A percentile compares a stretch with the other conserved stretches of the same genome.
These are phyloP conservation scores for Aschersonia sp. DNA, from an alignment of 2,329 filamentous ascomycete genomes.

Conservation along the genomic window DNA sequence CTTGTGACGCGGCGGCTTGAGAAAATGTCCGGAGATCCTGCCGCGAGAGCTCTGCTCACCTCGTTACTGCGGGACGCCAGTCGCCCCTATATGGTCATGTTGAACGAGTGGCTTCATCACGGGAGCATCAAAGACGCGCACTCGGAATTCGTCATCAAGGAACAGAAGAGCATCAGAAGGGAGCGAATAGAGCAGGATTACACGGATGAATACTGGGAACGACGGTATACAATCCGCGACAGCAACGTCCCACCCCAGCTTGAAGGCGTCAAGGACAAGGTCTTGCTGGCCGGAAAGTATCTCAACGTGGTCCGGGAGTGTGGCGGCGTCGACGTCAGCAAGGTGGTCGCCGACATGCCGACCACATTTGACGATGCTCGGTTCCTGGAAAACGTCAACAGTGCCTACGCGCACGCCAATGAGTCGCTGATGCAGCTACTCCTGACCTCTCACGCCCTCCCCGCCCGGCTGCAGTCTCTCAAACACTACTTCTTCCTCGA, in stretches of 20 bases:
- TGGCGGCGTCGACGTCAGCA: constrained; percentile 86
- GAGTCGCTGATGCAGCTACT: constrained; percentile 82
- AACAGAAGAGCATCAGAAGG: constrained; percentile 86
- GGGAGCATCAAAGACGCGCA: constrained; percentile 91
- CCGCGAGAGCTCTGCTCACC: constrained; percentile 68
- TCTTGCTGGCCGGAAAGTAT: constrained; percentile 90
- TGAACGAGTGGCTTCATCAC: constrained; percentile 97
- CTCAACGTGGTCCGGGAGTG: constrained; percentile 96
- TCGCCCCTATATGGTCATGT: constrained; percentile 90
- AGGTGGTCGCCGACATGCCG: constrained; percentile 77
- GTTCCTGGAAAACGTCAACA: constrained; percentile 92
- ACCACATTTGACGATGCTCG: constrained; percentile 80
- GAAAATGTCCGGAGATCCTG: constrained; percentile 85
- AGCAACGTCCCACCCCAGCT: constrained; percentile 85
- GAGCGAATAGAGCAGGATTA: constrained; percentile 91
- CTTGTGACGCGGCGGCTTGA: constrained; percentile 74
- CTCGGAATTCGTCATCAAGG: constrained; percentile 85
- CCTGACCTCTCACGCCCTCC: constrained; percentile 82
- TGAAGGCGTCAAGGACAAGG: constrained; percentile 82
- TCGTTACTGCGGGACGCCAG: constrained; percentile 76
- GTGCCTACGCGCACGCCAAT: constrained; percentile 89
- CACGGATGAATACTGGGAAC: constrained; percentile 98
- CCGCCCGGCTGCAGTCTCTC: constrained; percentile 71
- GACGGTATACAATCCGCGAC: constrained; percentile 87
- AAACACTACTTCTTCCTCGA: constrained; percentile 99